Base-by-base conservation (phyloP, 2,329 filamentous ascomycete species). In the Fusarium goolgardi region DNA sequence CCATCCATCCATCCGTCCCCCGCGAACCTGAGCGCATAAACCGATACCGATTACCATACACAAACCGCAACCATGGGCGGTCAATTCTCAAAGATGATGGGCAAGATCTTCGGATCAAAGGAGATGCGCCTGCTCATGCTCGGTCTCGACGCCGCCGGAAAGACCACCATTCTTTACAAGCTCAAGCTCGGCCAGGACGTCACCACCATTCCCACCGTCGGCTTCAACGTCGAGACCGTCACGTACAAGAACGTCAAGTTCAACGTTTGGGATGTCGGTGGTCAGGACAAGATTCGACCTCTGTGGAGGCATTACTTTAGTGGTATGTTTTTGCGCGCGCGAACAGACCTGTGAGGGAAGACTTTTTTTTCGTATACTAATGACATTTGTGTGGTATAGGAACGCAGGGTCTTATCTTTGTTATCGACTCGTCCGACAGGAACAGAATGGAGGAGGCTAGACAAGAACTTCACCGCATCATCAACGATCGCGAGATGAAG, bases 181-280 rank as follows among this genome's bases (percentile, higher is more conserved):
- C 88, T 99, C 78, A 98, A 98, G 88, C 90, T 98, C 64, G 94
- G 95, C 81, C 94, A 98, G 85, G 94, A 97, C 78, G 94, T 98
- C 76, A 98, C 96, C 66, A 98, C 96, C 53, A 98, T 98, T 78
- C 96, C 96, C 46, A 99, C 96, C 34, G 96, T 99, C 75, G 96
- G 95, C 74, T 98, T 98, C 88, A 98, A 98, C 87, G 96, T 98
- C 81, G 95, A 98, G 86, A 97, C 94, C 6, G 94, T 98, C 76
- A 96, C 94, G 73, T 97, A 97, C 86, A 97, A 97, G 88, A 98
- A 98, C 81, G 94, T 97, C 82, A 96, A 97, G 83, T 98, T 98
- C 86, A 98, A 96, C 76, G 95, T 98, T 69, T 98, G 95, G 95
- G 95, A 98, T 84, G 95, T 98, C 63, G 95, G 95, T 81, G 95